phyloP scores from a whole-genome alignment of 73 alveolate species.

The Uronychia setigera region DNA sequence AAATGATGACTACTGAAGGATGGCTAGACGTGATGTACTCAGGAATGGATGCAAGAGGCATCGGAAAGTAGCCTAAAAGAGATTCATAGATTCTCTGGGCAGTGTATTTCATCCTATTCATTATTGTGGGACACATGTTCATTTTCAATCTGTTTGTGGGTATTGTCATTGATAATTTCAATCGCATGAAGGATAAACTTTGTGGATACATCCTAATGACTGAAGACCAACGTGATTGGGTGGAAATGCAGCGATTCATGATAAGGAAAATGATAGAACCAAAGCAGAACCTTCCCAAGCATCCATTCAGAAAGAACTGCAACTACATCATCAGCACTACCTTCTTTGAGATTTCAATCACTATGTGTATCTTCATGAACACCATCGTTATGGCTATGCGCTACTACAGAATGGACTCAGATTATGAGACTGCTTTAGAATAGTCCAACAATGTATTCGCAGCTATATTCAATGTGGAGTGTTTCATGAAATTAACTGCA shows the following conservation, averaged over 20 bases:
- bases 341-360: slow-evolving; percentile 18
- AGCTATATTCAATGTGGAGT: slow-evolving; percentile 25
- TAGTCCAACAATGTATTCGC: slow-evolving; percentile 9
- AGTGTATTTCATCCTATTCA: slow-evolving; percentile 27
- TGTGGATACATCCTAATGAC: slow-evolving; percentile 18
- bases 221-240: slow-evolving; percentile 29
- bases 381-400: slow-evolving; percentile 28
- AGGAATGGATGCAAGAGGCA: slow-evolving; percentile 51
- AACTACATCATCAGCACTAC: background rate
- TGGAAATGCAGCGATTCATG: slow-evolving; percentile 26
- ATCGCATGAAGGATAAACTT: slow-evolving; percentile 36
- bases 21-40: slow-evolving; percentile 36
- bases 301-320: background rate
- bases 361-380: slow-evolving; percentile 13
- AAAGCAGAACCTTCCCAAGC: slow-evolving; percentile 9
- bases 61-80: slow-evolving; percentile 21
- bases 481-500: slow-evolving; percentile 12
- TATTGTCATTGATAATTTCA: slow-evolving; percentile 38
- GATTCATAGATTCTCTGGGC: background rate
- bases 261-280: slow-evolving; percentile 1
- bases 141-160: slow-evolving; percentile 42
- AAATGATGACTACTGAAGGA: slow-evolving; percentile 47
- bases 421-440: slow-evolving; percentile 7
- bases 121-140: slow-evolving; percentile 43
- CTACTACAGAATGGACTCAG: background rate